Evolutionary conservation across 2,329 filamentous ascomycete species (phyloP), one percentile per base, ranked within the genome.

Genomic region (Sclerotinia trifoliorum): DNA sequence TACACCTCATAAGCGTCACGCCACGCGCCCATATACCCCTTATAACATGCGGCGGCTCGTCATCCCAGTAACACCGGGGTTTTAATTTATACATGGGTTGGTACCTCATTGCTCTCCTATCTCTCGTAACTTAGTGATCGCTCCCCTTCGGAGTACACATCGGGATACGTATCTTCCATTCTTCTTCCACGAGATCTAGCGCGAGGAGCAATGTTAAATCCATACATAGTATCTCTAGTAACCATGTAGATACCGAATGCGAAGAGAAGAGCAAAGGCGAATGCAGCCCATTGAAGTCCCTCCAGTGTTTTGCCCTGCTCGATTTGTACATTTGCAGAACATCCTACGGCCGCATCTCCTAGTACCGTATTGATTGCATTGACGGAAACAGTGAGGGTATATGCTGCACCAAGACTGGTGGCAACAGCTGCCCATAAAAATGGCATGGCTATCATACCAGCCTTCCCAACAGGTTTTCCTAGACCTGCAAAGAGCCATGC

Each of bases 401-500:
- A 49, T 39, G 65, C 65, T 48, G 65, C 55, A 26, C 54, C 65
- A 6, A 66, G 42, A 52, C 42, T 58, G 35, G 46, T 29, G 32
- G 54, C 65, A 11, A 58, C 54, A 35, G 54, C 11, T 24, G 55
- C 54, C 65, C 65, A 66, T 19, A 66, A 29, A 32, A 60, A 58
- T 42, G 65, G 65, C 65, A 60, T 58, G 13, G 65, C 65, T 21
- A 51, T 21, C 24, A 42, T 39, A 21, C 65, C 65, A 15, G 8
- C 5, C 21, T n/a, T 24, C 1, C 55, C 55, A 60, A 44, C 54
- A 21, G 65, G 54, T 39, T 32, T n/a, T 60, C 55, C 44, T 26
- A 66, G 24, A 60, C 65, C 65, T 42, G 65, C 65, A 11, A 48
- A 58, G 8, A 58, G 46, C 65, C 65, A 66, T 58, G 65, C 54